Base-by-base conservation (phyloP, 768 basidiomycete species). In the Coprinopsis marcescibilis region DNA sequence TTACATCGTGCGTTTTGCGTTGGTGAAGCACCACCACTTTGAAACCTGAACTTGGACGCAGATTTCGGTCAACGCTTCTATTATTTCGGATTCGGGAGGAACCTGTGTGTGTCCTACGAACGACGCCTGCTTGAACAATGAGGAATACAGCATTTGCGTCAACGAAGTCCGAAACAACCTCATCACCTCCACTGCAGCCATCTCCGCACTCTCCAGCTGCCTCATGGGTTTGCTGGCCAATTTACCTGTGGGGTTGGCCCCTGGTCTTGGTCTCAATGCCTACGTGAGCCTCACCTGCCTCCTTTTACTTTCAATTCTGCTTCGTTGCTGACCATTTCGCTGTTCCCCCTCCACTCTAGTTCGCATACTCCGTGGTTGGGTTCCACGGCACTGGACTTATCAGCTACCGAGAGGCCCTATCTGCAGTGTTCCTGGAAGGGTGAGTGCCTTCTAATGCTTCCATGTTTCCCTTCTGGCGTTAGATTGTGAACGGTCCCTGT, bases 391-490 rank as follows among this genome's bases (percentile, higher is more conserved):
- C 75, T 39, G 82, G 82, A 4, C 72, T 76, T 43, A 80, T 91
- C 58, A 72, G 76, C 7, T 93, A 89, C 60, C 71, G 74, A 12
- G 85, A 93, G 65, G 90, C 89, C 0, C 27, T 49, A 15, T 79
- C 82, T 12, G 90, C 90, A 19, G 85, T 92, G 35, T 93, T 92
- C 64, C 68, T 93, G 52, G 90, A 92, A 71, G 90, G 88, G 83
- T 86, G 53, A 17, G 78, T 60, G 6, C 40, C 40, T 45, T 19
- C 19, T 14, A 17, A 23, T 26, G 36, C 27, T 37, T 15, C 15
- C 21, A 45, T 51, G n/a, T 8, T n/a, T 23, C 20, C 4, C 24
- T 39, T 39, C 32, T 44, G 3, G n/a, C n/a, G n/a, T n/a, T n/a
- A n/a, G n/a, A n/a, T n/a, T n/a, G n/a, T n/a, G n/a, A n/a, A n/a